Evolutionary conservation across 2,329 filamentous ascomycete genomes (phyloP).

Genomic region (Talaromyces marneffei): DNA sequence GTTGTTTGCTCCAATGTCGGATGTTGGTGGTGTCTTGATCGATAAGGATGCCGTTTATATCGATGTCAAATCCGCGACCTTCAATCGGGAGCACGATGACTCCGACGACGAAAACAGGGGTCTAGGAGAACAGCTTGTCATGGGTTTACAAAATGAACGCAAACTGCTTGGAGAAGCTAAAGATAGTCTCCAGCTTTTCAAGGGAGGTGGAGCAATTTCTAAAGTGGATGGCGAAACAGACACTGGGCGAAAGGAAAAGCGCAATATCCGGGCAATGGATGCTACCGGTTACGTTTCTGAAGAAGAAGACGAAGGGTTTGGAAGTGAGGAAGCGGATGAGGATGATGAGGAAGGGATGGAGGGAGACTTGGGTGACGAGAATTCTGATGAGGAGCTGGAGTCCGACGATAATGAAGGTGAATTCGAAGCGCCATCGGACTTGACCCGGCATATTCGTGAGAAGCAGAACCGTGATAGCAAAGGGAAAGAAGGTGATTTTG

Average conservation of each 20-base stretch:
- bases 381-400: constrained; percentile 30
- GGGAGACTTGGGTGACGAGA: constrained; percentile 29
- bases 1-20: constrained; percentile 95
- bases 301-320: constrained; percentile 47
- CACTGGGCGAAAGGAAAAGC: constrained; percentile 49
- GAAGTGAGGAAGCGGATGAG: constrained; percentile 48
- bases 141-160: constrained; percentile 78
- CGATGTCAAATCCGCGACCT: constrained; percentile 64
- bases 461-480: constrained; percentile 50
- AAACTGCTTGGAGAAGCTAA: constrained; percentile 76
- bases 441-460: constrained; percentile 39
- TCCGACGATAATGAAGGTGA: constrained; percentile 26
- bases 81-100: constrained; percentile 59
- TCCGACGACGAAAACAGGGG: constrained; percentile 66
- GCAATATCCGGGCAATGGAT: constrained; percentile 48
- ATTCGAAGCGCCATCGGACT: constrained; percentile 38
- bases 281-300: constrained; percentile 49
- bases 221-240: constrained; percentile 53
- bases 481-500: constrained; percentile 63
- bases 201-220: constrained; percentile 63
- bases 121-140: constrained; percentile 91
- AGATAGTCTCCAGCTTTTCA: constrained; percentile 78
- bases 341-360: constrained; percentile 41
- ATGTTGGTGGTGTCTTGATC: constrained; percentile 90
- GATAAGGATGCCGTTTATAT: constrained; percentile 97